Base-by-base conservation (phyloP, 1,284 basidiomycete genomes). In the Mycena citricolor region DNA sequence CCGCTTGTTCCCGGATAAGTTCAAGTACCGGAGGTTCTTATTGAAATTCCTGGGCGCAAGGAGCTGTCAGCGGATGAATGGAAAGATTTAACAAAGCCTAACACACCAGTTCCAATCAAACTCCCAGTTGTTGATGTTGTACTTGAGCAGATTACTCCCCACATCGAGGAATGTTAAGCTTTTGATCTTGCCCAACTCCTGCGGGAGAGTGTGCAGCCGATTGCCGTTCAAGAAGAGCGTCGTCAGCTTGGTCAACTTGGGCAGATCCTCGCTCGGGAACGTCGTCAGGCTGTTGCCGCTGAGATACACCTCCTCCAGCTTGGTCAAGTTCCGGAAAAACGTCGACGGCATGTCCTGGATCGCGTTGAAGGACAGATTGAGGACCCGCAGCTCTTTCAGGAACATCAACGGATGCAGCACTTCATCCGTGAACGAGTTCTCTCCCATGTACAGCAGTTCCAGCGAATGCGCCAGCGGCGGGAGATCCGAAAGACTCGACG, bases 61-160 rank as follows among this genome's bases (percentile, higher is more conserved):
- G 8, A 34, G 28, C 22, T 48, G 21, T 26, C 17, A 26, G 39
- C 24, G 25, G 24, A 39, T 40, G 33, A 43, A 51, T 8, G 19
- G 34, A 13, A 43, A 24, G 8, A 49, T 46, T 46, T 52, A 32
- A n/a, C n/a, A n/a, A n/a, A n/a, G n/a, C n/a, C n/a, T n/a, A 31
- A 68, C 76, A 42, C 54, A 94, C 97, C 97, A 99, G 65, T 99
- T 99, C 95, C 95, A 99, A 68, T 99, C 97, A 66, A 95, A 99
- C 60, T 95, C 91, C 87, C 87, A 95, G 61, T 99, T 99, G 58
- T 93, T 90, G 55, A 98, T 94, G 63, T 99, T 99, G 69, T 99
- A 99, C 76, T 92, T 94, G 66, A 99, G 75, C 40, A 84, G 68
- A 63, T 99, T 99, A 64, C 88, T 94, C 6, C 95, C 94, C 2